These are phyloP conservation scores for Eucalyptus tenuipes DNA, from an alignment of 345 rosid species.

Conservation along the genomic window DNA sequence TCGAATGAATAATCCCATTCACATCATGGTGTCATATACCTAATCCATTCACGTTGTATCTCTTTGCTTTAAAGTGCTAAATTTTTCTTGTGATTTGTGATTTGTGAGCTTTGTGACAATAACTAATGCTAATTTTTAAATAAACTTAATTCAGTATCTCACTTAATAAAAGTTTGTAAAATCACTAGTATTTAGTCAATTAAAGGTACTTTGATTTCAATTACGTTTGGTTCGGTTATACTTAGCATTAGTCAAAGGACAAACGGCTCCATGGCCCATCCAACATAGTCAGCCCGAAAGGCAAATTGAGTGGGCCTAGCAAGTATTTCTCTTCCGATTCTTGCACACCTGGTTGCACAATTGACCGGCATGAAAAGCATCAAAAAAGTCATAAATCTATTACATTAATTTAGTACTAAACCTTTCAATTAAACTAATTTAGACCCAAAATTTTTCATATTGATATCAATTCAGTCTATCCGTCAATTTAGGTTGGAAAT, in stretches of 20 bases:
- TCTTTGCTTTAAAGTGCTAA: not conserved
- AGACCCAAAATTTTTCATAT: rapidly evolving
- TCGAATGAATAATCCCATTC: not conserved
- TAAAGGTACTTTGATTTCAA: not conserved
- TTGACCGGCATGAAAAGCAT: not conserved
- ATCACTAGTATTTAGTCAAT: not conserved
- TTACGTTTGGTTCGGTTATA: not conserved
- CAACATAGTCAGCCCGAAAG: not conserved
- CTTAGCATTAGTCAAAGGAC: not conserved
- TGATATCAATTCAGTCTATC: rapidly evolving
- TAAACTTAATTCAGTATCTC: not conserved
- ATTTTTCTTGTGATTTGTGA: not conserved
- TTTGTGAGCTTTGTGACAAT: not conserved
- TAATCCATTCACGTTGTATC: not conserved
- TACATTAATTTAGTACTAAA: not conserved
- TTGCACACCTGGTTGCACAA: not conserved
- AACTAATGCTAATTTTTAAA: no score
- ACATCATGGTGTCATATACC: not conserved
- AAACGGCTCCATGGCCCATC: not conserved
- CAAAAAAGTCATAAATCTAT: rapidly evolving
- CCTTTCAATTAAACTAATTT: no score
- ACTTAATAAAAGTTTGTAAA: not conserved
- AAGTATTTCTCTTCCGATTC: not conserved
- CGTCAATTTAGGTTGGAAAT: rapidly evolving
- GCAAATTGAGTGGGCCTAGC: not conserved